Evolutionary conservation across 345 rosid species (phyloP).

Genomic region (Camelina laxa): DNA sequence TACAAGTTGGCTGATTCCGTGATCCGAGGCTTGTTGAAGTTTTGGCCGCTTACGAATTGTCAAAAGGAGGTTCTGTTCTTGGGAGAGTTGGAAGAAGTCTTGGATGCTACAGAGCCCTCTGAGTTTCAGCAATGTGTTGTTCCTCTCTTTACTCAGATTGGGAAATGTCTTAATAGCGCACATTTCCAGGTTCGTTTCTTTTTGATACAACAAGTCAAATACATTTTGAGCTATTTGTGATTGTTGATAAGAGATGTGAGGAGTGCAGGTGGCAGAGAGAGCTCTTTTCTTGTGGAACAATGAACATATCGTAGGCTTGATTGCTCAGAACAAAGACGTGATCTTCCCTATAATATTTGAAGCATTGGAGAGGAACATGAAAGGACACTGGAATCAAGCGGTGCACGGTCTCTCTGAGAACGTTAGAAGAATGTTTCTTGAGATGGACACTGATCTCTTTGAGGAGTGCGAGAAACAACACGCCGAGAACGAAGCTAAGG

Average conservation of each 20-base stretch:
- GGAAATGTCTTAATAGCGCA: conserved; percentile 53
- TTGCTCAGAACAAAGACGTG: conserved; percentile 53
- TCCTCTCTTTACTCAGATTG: conserved; percentile 56
- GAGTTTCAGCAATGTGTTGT: conserved; percentile 53
- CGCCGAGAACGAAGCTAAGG: conserved; percentile 49
- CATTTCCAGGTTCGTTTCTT: conserved; percentile 51
- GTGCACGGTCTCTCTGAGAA: conserved; percentile 58
- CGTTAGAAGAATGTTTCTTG: conserved; percentile 57
- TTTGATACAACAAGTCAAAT: not conserved
- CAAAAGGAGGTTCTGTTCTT: conserved; percentile 56
- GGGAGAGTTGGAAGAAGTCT: conserved; percentile 55
- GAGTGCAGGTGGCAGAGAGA: conserved; percentile 66
- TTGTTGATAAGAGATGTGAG: conserved; percentile 35
- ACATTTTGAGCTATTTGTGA: conserved; percentile 10
- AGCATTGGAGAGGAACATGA: conserved; percentile 61
- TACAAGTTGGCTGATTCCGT: conserved; percentile 53
- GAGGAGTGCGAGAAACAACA: conserved; percentile 48
- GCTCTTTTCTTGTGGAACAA: conserved; percentile 72
- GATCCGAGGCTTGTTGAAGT: conserved; percentile 53
- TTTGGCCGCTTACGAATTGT: conserved; percentile 58
- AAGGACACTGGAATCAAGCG: conserved; percentile 67
- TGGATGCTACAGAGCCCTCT: conserved; percentile 45
- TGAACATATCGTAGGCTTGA: conserved; percentile 59
- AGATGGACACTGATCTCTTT: conserved; percentile 51
- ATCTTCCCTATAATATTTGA: conserved; percentile 63